phyloP scores from a whole-genome alignment of 768 basidiomycete genomes.

The Mrakia frigida region DNA sequence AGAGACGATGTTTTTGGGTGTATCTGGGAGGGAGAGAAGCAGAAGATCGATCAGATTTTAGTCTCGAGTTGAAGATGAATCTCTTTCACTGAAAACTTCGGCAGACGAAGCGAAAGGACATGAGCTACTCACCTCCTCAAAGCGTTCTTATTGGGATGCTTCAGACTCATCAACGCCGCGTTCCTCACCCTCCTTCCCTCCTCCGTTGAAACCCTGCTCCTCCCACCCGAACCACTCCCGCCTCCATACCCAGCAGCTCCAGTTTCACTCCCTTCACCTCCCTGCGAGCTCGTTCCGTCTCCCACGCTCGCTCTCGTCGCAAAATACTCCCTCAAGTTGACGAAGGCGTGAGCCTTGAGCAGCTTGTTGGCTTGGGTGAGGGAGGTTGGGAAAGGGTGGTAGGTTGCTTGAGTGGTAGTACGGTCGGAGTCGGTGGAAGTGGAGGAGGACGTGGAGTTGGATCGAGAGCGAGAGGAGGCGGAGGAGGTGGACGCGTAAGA shows the following conservation, averaged over 20 bases:
- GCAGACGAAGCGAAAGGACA: background rate
- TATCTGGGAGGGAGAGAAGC: background rate
- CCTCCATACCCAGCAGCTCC: background rate
- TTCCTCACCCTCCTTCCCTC: background rate
- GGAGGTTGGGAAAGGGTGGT: slow-evolving; percentile 26
- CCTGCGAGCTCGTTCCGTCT: background rate
- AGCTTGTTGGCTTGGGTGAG: slow-evolving; percentile 6
- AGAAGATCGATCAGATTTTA: background rate
- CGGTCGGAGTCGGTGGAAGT: slow-evolving; percentile 4
- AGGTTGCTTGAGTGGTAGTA: slow-evolving; percentile 7
- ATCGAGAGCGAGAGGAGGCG: background rate
- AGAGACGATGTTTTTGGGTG: slow-evolving; percentile 17
- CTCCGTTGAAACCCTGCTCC: background rate
- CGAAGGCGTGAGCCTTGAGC: slow-evolving; percentile 14
- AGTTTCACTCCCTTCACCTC: background rate
- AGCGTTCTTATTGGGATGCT: background rate
- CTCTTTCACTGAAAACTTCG: too few species aligned
- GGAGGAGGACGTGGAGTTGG: background rate
- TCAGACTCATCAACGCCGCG: background rate
- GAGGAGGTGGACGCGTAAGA: slow-evolving; percentile 17
- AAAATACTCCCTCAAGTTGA: slow-evolving; percentile 26
- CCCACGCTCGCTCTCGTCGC: background rate
- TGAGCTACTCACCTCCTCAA: background rate
- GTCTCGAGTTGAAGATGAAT: too few species aligned
- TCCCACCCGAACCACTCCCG: background rate